Percentiles rank a stretch among this genome's conserved stretches.
These are phyloP conservation scores for Colletotrichum costaricense DNA, from an alignment of 2,329 filamentous ascomycete species.

Conservation along the genomic window DNA sequence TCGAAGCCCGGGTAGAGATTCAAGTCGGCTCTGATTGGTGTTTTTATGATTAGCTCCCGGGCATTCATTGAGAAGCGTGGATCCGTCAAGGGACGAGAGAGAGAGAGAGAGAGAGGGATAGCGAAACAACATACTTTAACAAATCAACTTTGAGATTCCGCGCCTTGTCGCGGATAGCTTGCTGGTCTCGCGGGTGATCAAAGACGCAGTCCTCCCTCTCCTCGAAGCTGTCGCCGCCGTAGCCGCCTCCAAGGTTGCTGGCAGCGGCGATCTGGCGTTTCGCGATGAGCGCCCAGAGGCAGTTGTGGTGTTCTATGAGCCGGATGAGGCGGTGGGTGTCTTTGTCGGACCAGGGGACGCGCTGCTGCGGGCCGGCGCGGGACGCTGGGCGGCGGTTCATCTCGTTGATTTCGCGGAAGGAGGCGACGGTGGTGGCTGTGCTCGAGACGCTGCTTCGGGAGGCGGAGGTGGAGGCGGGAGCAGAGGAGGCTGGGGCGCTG, in stretches of 20 bases:
- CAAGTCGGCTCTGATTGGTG: slow-evolving; percentile 45
- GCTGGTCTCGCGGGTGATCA: slow-evolving; percentile 60
- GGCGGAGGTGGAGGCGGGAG: slow-evolving; percentile 33
- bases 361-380: slow-evolving; percentile 38
- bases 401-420: slow-evolving; percentile 24
- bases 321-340: slow-evolving; percentile 56
- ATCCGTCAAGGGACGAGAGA: too few relatives aligned
- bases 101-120: neutral
- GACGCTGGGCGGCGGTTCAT: slow-evolving; percentile 17
- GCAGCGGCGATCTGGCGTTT: slow-evolving; percentile 35
- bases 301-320: slow-evolving; percentile 51
- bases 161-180: slow-evolving; percentile 69
- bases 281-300: slow-evolving; percentile 52
- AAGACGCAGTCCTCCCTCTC: slow-evolving; percentile 48
- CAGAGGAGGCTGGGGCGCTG: slow-evolving; percentile 23
- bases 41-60: too few relatives aligned
- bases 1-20: slow-evolving; percentile 62
- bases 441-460: slow-evolving; percentile 39
- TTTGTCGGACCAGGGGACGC: slow-evolving; percentile 53
- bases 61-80: too few relatives aligned
- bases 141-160: slow-evolving; percentile 66
- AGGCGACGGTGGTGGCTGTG: slow-evolving; percentile 44
- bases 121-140: slow-evolving; percentile 49
- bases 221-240: slow-evolving; percentile 5
- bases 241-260: neutral